phyloP scores from a whole-genome alignment of 1,284 basidiomycete genomes.

The Apiotrichum montevideense region DNA sequence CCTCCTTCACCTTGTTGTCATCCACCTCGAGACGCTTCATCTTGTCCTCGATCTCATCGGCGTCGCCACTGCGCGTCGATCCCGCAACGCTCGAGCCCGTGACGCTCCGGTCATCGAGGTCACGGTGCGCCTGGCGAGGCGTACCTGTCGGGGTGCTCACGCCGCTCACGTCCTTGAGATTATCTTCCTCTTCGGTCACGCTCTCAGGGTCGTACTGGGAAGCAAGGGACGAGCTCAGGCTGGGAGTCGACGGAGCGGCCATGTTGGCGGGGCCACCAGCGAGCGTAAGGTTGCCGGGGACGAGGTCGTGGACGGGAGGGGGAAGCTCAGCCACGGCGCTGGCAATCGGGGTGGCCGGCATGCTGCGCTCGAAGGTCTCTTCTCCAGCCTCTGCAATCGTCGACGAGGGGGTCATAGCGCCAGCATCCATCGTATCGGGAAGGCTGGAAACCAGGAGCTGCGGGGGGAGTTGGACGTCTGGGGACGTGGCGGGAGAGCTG shows the following conservation, averaged over 20 bases:
- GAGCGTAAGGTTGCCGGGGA: conserved; percentile 34
- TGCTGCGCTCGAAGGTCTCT: conserved; percentile 26
- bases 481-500: conserved; percentile 26
- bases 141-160: conserved; percentile 41
- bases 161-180: conserved; percentile 39
- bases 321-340: conserved; percentile 23
- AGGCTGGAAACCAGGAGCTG: conserved; percentile 28
- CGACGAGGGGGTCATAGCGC: conserved; percentile 39
- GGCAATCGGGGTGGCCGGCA: conserved; percentile 36
- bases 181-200: conserved; percentile 24
- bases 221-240: conserved; percentile 27
- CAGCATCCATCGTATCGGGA: conserved; percentile 22
- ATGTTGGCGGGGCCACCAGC: conserved; percentile 14
- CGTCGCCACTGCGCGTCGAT: conserved; percentile 1
- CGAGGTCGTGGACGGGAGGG: conserved; percentile 28
- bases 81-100: conserved; percentile 11
- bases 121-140: conserved; percentile 30
- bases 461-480: conserved; percentile 21
- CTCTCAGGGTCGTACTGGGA: conserved; percentile 32
- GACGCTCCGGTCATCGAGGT: conserved; percentile 24
- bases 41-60: conserved; percentile 6
- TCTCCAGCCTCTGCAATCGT: conserved; percentile 42
- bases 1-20: not conserved
- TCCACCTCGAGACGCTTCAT: not conserved
- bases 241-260: conserved; percentile 10